phyloP scores from a whole-genome alignment of 306 rosid species.

The Senna tora region DNA sequence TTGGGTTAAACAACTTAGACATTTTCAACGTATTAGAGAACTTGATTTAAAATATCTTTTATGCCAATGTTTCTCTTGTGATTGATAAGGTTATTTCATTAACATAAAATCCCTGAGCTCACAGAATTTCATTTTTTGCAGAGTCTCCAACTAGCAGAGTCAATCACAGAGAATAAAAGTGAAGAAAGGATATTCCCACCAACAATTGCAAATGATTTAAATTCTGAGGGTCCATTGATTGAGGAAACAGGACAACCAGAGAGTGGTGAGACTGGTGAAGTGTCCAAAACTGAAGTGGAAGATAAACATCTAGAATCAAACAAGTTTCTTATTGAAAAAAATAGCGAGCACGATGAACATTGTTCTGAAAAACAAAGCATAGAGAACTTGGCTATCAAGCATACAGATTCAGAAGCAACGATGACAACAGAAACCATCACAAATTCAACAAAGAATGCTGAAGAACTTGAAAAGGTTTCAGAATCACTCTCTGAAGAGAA shows the following conservation, averaged over 20 bases:
- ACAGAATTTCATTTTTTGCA: slow-evolving; percentile 35
- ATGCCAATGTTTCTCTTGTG: slow-evolving; percentile 3
- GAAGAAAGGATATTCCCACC: slow-evolving; percentile 7
- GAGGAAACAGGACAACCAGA: slow-evolving; percentile 34
- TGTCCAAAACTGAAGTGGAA: slow-evolving; percentile 7
- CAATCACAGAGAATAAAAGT: slow-evolving; percentile 28
- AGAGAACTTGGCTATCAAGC: slow-evolving; percentile 14
- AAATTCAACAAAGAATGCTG: slow-evolving; percentile 17
- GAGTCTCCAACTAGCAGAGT: slow-evolving; percentile 31
- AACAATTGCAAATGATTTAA: neutral
- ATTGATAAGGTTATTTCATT: slow-evolving; percentile 9
- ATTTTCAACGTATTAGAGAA: neutral
- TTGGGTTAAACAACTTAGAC: slow-evolving; percentile 10
- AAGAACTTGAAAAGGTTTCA: slow-evolving; percentile 17
- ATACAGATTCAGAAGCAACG: slow-evolving; percentile 18
- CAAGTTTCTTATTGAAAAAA: neutral
- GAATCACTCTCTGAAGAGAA: slow-evolving; percentile 9
- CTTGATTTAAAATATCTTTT: neutral
- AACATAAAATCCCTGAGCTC: slow-evolving; percentile 1
- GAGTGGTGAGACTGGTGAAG: slow-evolving; percentile 22
- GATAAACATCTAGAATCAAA: slow-evolving; percentile 33
- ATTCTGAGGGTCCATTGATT: slow-evolving; percentile 23
- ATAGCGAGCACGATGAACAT: slow-evolving; percentile 29
- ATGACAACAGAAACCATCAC: slow-evolving; percentile 22
- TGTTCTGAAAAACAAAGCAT: neutral